Percentiles rank a stretch among this genome's conserved stretches.
Evolutionary conservation across 805 yeast genomes (phyloP).

Genomic region (Ogataea corticis): DNA sequence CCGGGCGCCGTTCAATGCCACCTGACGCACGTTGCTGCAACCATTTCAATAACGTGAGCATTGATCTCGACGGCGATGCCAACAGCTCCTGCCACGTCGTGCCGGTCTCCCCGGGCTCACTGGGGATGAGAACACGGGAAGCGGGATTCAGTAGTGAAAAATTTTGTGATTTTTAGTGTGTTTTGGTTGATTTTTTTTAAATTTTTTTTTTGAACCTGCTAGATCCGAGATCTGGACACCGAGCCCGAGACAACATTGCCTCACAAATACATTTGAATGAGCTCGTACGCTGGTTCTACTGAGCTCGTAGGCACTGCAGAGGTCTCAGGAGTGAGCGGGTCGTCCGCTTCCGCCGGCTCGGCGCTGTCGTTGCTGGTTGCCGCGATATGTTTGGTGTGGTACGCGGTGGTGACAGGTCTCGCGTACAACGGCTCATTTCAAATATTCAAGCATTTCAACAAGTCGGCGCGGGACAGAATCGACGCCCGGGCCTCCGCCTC

Average conservation of each 20-base stretch:
- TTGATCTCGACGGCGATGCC: too few species aligned
- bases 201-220: neutral
- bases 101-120: too few species aligned
- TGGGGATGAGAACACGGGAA: too few species aligned
- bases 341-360: neutral
- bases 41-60: too few species aligned
- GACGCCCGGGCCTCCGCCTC: slow-evolving; percentile 23
- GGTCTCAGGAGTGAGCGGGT: neutral
- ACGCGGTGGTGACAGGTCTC: slow-evolving; percentile 29
- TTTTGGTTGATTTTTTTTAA: too few species aligned
- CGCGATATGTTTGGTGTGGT: slow-evolving; percentile 26
- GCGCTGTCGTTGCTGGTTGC: slow-evolving; percentile 12
- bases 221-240: slow-evolving; percentile 2
- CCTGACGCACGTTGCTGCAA: too few species aligned
- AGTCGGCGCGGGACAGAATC: slow-evolving; percentile 20
- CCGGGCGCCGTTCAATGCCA: too few species aligned
- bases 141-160: too few species aligned
- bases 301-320: neutral
- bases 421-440: slow-evolving; percentile 33
- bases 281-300: neutral
- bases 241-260: too few species aligned
- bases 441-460: slow-evolving; percentile 26
- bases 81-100: too few species aligned
- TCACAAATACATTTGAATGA: too few species aligned
- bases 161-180: neutral